Percentiles rank a stretch among this genome's conserved stretches.
phyloP scores from a whole-genome alignment of 768 basidiomycete species.

The Phanerochaete carnosa region DNA sequence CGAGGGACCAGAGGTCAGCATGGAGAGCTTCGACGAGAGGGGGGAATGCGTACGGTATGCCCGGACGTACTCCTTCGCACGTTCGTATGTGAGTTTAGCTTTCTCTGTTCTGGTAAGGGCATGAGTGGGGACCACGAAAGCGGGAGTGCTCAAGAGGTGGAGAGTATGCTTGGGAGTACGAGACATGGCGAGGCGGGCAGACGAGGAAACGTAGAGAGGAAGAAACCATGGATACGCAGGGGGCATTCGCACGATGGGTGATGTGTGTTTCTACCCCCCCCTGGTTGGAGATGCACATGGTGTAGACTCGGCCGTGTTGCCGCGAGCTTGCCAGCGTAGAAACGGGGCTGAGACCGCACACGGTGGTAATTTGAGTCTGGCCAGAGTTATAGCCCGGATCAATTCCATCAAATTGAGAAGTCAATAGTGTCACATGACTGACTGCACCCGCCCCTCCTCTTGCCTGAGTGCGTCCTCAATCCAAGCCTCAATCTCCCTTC shows the following conservation, averaged over 20 bases:
- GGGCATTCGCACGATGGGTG: background rate
- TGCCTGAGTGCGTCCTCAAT: no score
- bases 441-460: no score
- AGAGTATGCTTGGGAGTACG: slow-evolving; percentile 5
- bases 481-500: no score
- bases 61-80: slow-evolving; percentile 19
- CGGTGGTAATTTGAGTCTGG: no score
- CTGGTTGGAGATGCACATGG: no score
- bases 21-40: background rate
- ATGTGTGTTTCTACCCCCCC: background rate
- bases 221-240: background rate
- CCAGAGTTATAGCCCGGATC: no score
- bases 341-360: no score
- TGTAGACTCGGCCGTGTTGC: no score
- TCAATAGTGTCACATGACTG: no score
- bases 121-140: slow-evolving; percentile 13
- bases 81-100: slow-evolving; percentile 16
- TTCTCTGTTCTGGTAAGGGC: slow-evolving; percentile 11
- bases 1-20: background rate
- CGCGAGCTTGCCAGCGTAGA: no score
- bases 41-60: slow-evolving; percentile 16
- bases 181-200: background rate
- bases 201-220: background rate
- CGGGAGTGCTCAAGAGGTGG: slow-evolving; percentile 12
- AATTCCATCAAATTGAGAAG: no score